Conservation (phyloP, 371 early-diverging fungal genomes). For the Mycotypha africana region DNA sequence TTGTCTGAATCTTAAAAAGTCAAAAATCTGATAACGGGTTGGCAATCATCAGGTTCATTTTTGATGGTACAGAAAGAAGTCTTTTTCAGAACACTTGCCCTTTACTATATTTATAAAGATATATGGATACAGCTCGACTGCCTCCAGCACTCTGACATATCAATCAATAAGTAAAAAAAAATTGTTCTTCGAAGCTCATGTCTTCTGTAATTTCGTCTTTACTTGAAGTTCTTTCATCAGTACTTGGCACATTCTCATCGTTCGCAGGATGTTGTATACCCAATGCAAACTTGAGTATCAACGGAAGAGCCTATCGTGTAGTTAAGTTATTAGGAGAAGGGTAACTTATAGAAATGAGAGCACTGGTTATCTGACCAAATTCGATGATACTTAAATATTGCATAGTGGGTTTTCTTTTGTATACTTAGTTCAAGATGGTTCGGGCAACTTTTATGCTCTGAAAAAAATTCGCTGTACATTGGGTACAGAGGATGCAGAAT, state of each 20-base stretch:
- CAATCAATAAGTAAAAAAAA: too few relatives aligned
- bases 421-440: constrained; percentile 59
- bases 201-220: too few relatives aligned
- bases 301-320: constrained; percentile 57
- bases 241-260: constrained; percentile 9
- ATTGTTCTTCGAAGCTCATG: too few relatives aligned
- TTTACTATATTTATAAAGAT: too few relatives aligned
- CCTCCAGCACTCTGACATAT: too few relatives aligned
- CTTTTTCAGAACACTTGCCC: too few relatives aligned
- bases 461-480: constrained; percentile 67
- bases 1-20: too few relatives aligned
- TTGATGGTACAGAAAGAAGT: too few relatives aligned
- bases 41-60: too few relatives aligned
- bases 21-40: too few relatives aligned
- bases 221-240: background rate
- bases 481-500: constrained; percentile 49
- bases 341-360: constrained; percentile 22
- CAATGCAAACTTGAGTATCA: constrained; percentile 59
- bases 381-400: background rate
- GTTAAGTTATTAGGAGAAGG: constrained; percentile 61
- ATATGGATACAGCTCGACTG: too few relatives aligned
- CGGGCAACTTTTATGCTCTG: constrained; percentile 54
- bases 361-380: background rate
- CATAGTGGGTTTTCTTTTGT: constrained; percentile 72
- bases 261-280: constrained; percentile 36